Conservation (phyloP, 202 grass and related monocot genomes). For the Tripidium arundinaceum region DNA sequence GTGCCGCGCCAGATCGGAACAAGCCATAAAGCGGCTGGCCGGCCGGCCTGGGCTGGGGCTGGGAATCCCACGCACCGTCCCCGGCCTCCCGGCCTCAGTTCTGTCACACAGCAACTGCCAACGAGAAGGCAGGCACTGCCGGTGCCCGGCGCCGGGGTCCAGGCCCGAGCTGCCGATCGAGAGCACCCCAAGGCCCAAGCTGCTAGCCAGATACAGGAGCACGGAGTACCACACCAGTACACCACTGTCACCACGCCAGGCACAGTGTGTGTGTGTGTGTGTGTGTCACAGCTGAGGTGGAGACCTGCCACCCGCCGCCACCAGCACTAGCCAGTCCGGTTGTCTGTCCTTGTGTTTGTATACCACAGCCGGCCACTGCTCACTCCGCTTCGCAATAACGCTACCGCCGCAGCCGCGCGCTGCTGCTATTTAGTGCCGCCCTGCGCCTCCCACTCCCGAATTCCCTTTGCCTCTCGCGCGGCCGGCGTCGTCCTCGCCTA, state of each 20-base stretch:
- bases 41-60: neutral
- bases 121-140: neutral
- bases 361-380: neutral
- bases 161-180: neutral
- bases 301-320: constrained; percentile 3
- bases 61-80: neutral
- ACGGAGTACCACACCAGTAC: neutral
- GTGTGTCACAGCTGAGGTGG: neutral
- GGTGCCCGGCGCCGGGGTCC: neutral
- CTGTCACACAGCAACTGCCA: neutral
- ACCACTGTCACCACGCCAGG: neutral
- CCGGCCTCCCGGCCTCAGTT: too few species aligned
- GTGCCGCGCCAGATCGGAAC: constrained; percentile 19
- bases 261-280: too few species aligned
- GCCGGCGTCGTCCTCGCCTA: neutral
- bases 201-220: neutral
- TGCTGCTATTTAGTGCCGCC: constrained; percentile 20
- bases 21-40: neutral
- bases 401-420: neutral
- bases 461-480: neutral
- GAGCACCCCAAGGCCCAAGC: neutral
- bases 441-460: neutral
- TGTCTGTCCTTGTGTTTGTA: neutral
- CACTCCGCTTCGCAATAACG: constrained; percentile 8
- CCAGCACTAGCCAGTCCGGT: neutral